A percentile compares a stretch with the other conserved stretches of the same genome.
Evolutionary conservation across 2,329 filamentous ascomycete species (phyloP).

Genomic region (Pestalotiopsis sp.): DNA sequence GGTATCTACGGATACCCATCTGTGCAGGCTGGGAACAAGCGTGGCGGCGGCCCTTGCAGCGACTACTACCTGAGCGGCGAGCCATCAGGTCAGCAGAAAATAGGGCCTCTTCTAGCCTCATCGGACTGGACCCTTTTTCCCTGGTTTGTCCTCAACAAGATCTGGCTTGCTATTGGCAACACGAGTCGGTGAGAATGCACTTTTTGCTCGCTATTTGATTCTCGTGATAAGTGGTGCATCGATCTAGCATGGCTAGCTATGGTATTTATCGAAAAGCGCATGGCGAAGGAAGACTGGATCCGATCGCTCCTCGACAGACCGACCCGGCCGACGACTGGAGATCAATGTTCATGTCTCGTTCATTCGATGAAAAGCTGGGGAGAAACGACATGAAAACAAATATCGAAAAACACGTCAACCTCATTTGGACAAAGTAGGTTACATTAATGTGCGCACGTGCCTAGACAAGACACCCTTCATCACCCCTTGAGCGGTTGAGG

Average conservation of each 20-base stretch:
- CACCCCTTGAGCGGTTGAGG: background rate
- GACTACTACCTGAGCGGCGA: background rate
- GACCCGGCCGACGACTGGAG: background rate
- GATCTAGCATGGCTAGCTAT: background rate
- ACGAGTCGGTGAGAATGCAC: slow-evolving; percentile 1
- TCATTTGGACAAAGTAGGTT: background rate
- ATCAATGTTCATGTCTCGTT: background rate
- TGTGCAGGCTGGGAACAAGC: too few relatives aligned
- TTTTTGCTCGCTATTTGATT: background rate
- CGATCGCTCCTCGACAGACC: background rate
- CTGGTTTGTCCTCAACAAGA: background rate
- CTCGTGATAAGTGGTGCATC: background rate
- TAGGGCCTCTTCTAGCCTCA: background rate
- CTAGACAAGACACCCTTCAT: background rate
- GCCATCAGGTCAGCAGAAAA: background rate
- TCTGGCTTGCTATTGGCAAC: background rate
- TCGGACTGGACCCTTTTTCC: slow-evolving; percentile 2
- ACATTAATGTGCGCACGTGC: background rate
- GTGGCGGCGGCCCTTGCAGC: too few relatives aligned
- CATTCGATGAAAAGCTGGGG: background rate
- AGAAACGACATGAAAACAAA: background rate
- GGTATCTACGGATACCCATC: background rate
- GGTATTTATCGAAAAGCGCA: background rate
- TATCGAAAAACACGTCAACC: background rate
- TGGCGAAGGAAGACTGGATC: background rate